phyloP scores from a whole-genome alignment of 768 basidiomycete genomes.

The Pisolithus marmoratus region DNA sequence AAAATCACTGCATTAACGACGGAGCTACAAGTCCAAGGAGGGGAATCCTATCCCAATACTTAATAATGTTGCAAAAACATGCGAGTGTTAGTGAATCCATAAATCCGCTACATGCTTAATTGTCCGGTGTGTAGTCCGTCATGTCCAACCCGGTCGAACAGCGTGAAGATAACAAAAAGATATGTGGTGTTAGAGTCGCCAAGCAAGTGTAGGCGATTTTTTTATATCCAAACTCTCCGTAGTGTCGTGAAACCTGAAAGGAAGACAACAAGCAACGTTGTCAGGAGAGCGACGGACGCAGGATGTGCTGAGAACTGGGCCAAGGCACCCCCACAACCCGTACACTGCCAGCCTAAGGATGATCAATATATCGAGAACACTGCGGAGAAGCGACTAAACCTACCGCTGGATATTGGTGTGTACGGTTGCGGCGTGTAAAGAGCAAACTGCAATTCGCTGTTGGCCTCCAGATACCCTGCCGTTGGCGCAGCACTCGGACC shows the following conservation, averaged over 20 bases:
- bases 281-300: constrained; percentile 28
- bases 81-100: background rate
- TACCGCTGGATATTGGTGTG: constrained; percentile 45
- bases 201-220: background rate
- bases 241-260: constrained; percentile 31
- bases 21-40: too few species aligned
- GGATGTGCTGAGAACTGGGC: constrained; percentile 27
- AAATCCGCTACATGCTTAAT: background rate
- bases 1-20: too few species aligned
- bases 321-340: constrained; percentile 25
- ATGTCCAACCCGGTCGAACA: background rate
- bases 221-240: constrained; percentile 25
- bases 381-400: background rate
- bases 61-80: background rate
- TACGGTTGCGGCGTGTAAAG: constrained; percentile 56
- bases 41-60: too few species aligned
- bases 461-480: constrained; percentile 50
- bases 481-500: constrained; percentile 44
- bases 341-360: constrained; percentile 24
- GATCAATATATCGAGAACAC: background rate
- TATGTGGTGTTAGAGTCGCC: too few species aligned
- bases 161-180: background rate
- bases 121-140: background rate
- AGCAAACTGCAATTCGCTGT: constrained; percentile 51
- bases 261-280: constrained; percentile 26